Conservation (phyloP, 1,139 yeast species). For the Sporopachydermia cereana region DNA sequence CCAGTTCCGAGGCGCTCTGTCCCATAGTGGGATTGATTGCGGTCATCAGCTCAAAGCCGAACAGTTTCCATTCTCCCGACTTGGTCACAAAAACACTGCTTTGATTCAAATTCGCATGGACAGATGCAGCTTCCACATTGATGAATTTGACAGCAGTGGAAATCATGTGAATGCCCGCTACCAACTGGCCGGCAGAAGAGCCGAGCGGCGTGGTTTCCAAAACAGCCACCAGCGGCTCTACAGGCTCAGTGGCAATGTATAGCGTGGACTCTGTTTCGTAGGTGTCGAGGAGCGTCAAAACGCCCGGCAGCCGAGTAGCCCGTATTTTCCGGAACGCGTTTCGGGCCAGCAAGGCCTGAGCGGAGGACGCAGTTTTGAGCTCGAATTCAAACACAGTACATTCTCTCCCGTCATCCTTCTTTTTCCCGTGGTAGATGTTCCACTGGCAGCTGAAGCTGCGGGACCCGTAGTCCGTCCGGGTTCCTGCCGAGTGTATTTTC, state of each 20-base stretch:
- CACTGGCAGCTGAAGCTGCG: constrained; percentile 34
- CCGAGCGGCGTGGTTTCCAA: constrained; percentile 13
- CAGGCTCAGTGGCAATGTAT: constrained; percentile 72
- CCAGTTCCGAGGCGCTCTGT: constrained; percentile 33
- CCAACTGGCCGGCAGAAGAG: constrained; percentile 33
- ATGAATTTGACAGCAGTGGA: constrained; percentile 48
- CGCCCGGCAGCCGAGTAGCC: constrained; percentile 67
- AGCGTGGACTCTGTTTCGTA: constrained; percentile 47
- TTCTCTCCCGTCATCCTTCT: constrained; percentile 26
- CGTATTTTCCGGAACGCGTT: constrained; percentile 59
- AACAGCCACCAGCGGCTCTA: constrained; percentile 38
- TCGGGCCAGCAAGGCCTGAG: constrained; percentile 42
- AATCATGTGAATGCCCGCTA: constrained; percentile 50
- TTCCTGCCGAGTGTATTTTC: constrained; percentile 12
- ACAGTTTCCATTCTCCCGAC: constrained; percentile 74
- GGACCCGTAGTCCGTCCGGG: constrained; percentile 6
- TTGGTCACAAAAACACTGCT: constrained; percentile 53
- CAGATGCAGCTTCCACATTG: constrained; percentile 48
- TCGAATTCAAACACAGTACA: constrained; percentile 56
- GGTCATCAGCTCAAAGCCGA: constrained; percentile 69
- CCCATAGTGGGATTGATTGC: constrained; percentile 22
- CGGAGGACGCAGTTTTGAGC: constrained; percentile 8
- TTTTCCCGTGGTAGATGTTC: constrained; percentile 38
- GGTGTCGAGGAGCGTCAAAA: constrained; percentile 56
- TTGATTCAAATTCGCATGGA: constrained; percentile 52